A percentile compares a stretch with the other conserved stretches of the same genome.
Evolutionary conservation across 2,329 filamentous ascomycete genomes (phyloP).

Genomic region (Pseudonectria buxi): DNA sequence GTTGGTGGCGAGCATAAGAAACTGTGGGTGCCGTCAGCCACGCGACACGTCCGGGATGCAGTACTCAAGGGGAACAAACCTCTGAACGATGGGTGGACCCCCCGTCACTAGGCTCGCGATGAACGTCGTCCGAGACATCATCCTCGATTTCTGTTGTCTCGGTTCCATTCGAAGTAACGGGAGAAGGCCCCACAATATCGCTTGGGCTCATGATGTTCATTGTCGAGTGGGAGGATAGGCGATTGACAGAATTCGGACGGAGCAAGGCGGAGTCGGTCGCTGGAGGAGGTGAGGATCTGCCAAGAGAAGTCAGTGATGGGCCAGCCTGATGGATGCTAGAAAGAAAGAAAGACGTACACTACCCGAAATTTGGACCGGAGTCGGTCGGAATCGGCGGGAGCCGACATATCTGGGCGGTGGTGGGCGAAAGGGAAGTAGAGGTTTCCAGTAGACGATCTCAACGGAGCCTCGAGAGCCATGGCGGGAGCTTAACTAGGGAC

Average conservation of each 20-base stretch:
- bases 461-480: conserved; percentile 43
- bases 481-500: conserved; percentile 8
- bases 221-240: conserved; percentile 39
- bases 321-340: not conserved
- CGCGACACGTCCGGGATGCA: not conserved
- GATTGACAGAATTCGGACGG: conserved; percentile 44
- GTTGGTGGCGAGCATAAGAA: conserved; percentile 49
- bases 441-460: conserved; percentile 55
- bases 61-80: conserved; percentile 14
- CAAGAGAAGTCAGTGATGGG: conserved; percentile 7
- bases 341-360: conserved; percentile 36
- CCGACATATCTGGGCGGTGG: conserved; percentile 46
- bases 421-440: conserved; percentile 33
- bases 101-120: conserved; percentile 16
- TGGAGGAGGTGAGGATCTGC: conserved; percentile 31
- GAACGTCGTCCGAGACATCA: conserved; percentile 58
- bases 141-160: conserved; percentile 81
- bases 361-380: conserved; percentile 42
- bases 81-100: conserved; percentile 21
- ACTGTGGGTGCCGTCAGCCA: conserved; percentile 26
- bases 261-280: conserved; percentile 40
- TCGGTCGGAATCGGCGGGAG: conserved; percentile 46
- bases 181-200: conserved; percentile 71
- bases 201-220: conserved; percentile 56
- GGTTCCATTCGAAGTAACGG: conserved; percentile 79